Evolutionary conservation across 2,329 filamentous ascomycete genomes (phyloP).

Genomic region (Penicillium sclerotigenum): DNA sequence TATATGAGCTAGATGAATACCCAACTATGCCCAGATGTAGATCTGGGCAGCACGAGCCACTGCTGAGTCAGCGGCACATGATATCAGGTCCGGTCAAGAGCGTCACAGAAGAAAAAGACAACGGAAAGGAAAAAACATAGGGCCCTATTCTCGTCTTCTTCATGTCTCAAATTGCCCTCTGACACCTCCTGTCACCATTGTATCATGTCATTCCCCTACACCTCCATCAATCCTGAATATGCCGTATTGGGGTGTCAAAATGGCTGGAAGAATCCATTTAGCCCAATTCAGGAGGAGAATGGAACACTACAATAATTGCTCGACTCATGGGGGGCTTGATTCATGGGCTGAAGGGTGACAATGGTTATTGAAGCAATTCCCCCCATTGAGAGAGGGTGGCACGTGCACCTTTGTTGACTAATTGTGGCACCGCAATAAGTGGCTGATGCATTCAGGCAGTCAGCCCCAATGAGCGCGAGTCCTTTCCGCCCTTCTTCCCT

Average conservation of each 20-base stretch:
- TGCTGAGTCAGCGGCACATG: constrained; percentile 28
- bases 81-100: constrained; percentile 27
- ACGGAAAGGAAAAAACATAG: constrained; percentile 21
- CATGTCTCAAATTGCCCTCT: constrained; percentile 22
- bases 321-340: constrained; percentile 8
- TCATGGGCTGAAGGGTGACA: constrained; percentile 4
- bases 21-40: neutral
- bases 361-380: constrained; percentile 12
- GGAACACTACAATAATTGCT: neutral
- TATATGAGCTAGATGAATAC: neutral
- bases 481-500: constrained; percentile 24
- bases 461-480: constrained; percentile 19
- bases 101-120: constrained; percentile 23
- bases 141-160: constrained; percentile 17
- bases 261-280: neutral
- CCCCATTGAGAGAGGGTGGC: constrained; percentile 14
- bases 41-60: constrained; percentile 7
- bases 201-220: constrained; percentile 3
- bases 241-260: neutral
- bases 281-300: neutral
- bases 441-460: constrained; percentile 17
- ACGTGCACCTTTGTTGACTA: constrained; percentile 20
- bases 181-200: constrained; percentile 22
- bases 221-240: neutral
- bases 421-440: constrained; percentile 16